phyloP scores from a whole-genome alignment of 2,329 filamentous ascomycete species.

The Beauveria medogensis region DNA sequence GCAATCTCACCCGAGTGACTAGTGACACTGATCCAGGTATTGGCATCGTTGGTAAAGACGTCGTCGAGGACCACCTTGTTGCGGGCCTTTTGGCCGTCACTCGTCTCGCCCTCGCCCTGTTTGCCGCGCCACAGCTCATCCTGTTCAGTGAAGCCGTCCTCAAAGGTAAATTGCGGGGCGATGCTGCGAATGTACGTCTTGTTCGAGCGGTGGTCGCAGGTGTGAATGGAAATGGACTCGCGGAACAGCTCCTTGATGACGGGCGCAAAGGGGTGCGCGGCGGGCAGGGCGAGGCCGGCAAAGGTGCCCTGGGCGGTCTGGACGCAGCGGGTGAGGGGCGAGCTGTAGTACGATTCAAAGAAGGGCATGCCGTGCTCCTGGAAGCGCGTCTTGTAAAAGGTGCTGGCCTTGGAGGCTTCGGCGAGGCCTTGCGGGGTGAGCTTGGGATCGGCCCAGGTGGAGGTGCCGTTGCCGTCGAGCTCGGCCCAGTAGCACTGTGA shows the following conservation, averaged over 20 bases:
- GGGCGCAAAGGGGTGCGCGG: conserved; percentile 44
- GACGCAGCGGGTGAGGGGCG: conserved; percentile 55
- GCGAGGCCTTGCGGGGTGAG: conserved; percentile 48
- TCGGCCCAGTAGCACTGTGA: conserved; percentile 56
- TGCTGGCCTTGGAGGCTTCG: conserved; percentile 50
- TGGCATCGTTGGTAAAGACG: conserved; percentile 43
- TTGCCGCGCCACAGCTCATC: conserved; percentile 36
- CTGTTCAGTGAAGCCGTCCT: conserved; percentile 52
- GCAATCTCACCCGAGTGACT: conserved; percentile 52
- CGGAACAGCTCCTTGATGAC: conserved; percentile 57
- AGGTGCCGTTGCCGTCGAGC: conserved; percentile 54
- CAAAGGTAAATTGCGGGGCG: conserved; percentile 48
- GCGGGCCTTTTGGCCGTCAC: conserved; percentile 39
- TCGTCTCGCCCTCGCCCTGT: conserved; percentile 31
- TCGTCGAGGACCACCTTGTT: conserved; percentile 46
- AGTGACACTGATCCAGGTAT: conserved; percentile 51
- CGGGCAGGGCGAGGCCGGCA: conserved; percentile 41
- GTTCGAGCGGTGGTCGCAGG: conserved; percentile 55
- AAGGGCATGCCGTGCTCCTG: conserved; percentile 45
- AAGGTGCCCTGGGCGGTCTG: conserved; percentile 58
- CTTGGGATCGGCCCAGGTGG: conserved; percentile 54
- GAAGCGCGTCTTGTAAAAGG: conserved; percentile 51
- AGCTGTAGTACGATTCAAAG: conserved; percentile 57
- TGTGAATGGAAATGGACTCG: conserved; percentile 60
- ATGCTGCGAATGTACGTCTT: conserved; percentile 43